Percentiles rank a stretch among this genome's conserved stretches.
These are phyloP conservation scores for Phellinidium pouzarii DNA, from an alignment of 1,284 basidiomycete genomes.

Conservation along the genomic window DNA sequence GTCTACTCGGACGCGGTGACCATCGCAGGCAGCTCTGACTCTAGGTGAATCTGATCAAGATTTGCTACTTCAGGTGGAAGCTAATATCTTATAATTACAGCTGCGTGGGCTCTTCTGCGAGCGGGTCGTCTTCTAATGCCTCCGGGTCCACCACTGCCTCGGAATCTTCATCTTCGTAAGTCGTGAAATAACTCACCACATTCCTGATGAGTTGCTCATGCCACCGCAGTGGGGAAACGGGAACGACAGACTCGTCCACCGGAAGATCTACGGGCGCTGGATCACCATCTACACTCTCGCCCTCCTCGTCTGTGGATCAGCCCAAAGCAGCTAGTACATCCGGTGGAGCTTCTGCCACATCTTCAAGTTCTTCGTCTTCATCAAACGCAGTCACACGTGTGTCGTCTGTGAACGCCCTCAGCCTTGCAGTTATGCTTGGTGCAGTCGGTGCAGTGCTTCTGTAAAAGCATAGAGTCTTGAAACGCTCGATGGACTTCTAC, in stretches of 20 bases:
- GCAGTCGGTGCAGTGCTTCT: constrained; percentile 42
- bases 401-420: constrained; percentile 28
- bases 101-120: constrained; percentile 22
- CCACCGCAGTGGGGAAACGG: too few species aligned
- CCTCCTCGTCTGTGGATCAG: too few species aligned
- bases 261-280: too few species aligned
- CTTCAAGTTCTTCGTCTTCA: constrained; percentile 16
- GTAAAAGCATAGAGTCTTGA: constrained; percentile 24
- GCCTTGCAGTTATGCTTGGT: constrained; percentile 41
- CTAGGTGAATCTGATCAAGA: constrained; percentile 28
- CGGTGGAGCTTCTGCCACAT: constrained; percentile 17
- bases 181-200: too few species aligned
- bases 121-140: neutral
- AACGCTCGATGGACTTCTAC: neutral
- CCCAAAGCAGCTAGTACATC: constrained; percentile 22
- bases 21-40: constrained; percentile 37
- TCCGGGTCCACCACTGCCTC: constrained; percentile 2
- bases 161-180: neutral
- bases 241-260: too few species aligned
- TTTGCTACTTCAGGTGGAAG: neutral
- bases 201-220: too few species aligned
- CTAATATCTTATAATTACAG: constrained; percentile 19
- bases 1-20: constrained; percentile 53
- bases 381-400: constrained; percentile 21
- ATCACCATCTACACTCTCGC: too few species aligned